Percentiles rank a stretch among this genome's conserved stretches.
Evolutionary conservation across 169 alveolate genomes (phyloP).

Genomic region (Ophryocystis elektroscirrha): DNA sequence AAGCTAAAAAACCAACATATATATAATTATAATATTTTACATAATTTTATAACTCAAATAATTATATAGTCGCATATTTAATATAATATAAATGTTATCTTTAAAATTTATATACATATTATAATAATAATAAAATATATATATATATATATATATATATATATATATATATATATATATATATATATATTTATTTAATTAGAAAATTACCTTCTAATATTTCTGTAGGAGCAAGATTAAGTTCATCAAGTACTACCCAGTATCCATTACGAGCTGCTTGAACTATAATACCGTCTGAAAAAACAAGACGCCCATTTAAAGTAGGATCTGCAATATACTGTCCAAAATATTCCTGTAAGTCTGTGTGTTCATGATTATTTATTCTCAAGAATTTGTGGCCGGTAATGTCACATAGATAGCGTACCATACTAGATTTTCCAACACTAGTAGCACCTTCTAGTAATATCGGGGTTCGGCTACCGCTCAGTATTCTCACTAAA

Average conservation of each 20-base stretch:
- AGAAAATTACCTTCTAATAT: constrained; percentile 58
- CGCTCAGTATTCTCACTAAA: constrained; percentile 64
- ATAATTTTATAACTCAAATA: neutral
- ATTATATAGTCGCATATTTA: neutral
- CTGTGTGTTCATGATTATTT: constrained; percentile 96
- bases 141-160: too few relatives aligned
- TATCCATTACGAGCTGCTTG: constrained; percentile 88
- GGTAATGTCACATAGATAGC: constrained; percentile 69
- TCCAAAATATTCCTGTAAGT: constrained; percentile 91
- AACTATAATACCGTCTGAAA: constrained; percentile 89
- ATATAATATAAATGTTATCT: neutral
- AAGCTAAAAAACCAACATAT: constrained; percentile 33
- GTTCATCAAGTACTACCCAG: constrained; percentile 96
- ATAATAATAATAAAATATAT: too few relatives aligned
- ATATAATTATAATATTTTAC: neutral
- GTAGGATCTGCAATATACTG: constrained; percentile 67
- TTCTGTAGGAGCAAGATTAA: constrained; percentile 93
- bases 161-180: neutral
- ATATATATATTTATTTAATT: neutral
- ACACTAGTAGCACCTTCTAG: constrained; percentile 98
- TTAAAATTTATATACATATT: too few relatives aligned
- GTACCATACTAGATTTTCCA: constrained; percentile 93
- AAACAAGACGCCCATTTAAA: constrained; percentile 57
- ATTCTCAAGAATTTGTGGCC: constrained; percentile 84
- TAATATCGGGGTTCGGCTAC: constrained; percentile 79